phyloP scores from a whole-genome alignment of 345 rosid species.

The Salix koriyanagi region DNA sequence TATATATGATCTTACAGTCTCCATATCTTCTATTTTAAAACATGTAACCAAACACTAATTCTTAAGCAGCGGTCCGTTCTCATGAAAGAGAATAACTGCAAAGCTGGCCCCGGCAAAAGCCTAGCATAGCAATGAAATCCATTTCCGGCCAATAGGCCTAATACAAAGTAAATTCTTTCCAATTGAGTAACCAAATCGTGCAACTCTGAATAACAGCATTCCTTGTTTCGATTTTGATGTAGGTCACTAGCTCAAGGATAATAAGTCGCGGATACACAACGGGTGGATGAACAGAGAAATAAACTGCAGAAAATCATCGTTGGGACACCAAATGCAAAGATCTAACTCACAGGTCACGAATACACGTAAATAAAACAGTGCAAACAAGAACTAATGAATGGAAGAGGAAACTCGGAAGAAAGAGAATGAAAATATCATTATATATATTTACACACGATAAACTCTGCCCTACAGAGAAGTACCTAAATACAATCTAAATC shows the following conservation, averaged over 20 bases:
- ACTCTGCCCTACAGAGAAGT: conserved; percentile 11
- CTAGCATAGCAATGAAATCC: neutral
- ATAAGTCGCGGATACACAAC: neutral
- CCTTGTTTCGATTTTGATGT: neutral
- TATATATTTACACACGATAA: conserved; percentile 13
- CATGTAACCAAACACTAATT: no score
- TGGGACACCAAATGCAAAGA: neutral
- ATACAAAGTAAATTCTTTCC: neutral
- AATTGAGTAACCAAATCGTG: neutral
- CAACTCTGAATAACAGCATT: neutral
- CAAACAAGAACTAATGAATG: neutral
- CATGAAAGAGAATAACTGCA: neutral
- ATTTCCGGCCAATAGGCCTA: neutral
- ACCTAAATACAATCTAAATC: conserved; percentile 19
- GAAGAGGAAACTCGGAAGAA: neutral
- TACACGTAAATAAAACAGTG: neutral
- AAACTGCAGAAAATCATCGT: neutral
- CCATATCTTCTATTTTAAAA: no score
- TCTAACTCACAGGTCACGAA: neutral
- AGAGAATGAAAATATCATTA: conserved; percentile 1
- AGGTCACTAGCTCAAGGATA: neutral
- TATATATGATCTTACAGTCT: no score
- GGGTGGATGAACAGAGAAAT: neutral
- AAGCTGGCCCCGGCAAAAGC: neutral
- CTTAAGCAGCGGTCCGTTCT: neutral